Conservation (phyloP, 192 early-diverging fungal species). For the Mortierella claussenii region DNA sequence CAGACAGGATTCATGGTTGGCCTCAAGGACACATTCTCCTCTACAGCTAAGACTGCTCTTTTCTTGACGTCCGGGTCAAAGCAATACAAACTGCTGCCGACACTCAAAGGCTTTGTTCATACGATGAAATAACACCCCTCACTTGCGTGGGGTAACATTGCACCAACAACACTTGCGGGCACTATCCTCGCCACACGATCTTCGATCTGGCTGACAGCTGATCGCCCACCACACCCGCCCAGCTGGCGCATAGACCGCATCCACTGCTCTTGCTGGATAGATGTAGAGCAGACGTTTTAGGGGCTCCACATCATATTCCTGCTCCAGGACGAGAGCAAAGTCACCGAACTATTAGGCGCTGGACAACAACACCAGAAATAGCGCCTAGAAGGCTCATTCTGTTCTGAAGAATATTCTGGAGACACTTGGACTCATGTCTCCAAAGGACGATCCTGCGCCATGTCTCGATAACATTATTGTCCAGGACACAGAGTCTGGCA, state of each 20-base stretch:
- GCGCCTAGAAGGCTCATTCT: neutral
- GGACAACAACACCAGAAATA: neutral
- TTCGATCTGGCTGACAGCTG: too few species aligned
- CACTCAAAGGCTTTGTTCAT: too few species aligned
- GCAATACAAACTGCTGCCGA: neutral
- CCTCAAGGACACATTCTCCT: neutral
- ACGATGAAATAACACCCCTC: too few species aligned
- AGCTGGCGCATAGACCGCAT: slow-evolving; percentile 1
- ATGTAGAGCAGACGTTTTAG: neutral
- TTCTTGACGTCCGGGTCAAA: neutral
- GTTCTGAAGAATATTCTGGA: neutral
- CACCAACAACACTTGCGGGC: too few species aligned
- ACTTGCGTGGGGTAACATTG: too few species aligned
- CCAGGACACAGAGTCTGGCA: neutral
- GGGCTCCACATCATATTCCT: neutral
- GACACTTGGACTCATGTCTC: neutral
- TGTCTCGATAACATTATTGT: neutral
- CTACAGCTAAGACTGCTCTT: neutral
- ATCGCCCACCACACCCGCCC: too few species aligned
- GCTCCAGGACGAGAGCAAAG: neutral
- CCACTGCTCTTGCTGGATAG: neutral
- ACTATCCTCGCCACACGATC: too few species aligned
- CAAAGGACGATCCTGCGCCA: neutral
- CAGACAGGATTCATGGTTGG: neutral
- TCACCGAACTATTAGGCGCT: neutral